Conservation (phyloP, 768 basidiomycete genomes). For the Coprinopsis strossmayeri region DNA sequence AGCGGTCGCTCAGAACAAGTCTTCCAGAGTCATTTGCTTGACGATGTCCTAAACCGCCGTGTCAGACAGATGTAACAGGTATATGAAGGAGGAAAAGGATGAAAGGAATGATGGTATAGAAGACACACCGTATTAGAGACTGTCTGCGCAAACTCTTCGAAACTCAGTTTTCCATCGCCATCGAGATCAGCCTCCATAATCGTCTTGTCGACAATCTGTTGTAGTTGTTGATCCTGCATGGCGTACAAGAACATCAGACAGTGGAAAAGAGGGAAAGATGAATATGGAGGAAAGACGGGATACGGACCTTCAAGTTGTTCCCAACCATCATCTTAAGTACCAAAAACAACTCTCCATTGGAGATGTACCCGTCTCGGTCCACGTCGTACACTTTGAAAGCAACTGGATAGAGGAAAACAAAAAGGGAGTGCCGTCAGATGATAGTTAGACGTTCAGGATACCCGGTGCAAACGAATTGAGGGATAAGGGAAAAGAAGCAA, state of each 20-base stretch:
- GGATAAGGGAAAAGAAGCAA: conserved; percentile 9
- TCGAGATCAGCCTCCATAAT: conserved; percentile 99
- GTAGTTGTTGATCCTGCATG: conserved; percentile 90
- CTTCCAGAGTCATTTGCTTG: conserved; percentile 97
- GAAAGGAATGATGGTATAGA: not conserved
- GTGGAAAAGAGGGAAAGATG: not conserved
- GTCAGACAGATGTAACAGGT: no score
- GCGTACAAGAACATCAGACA: not conserved
- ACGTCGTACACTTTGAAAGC: conserved; percentile 99
- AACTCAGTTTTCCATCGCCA: conserved; percentile 94
- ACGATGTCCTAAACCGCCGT: conserved; percentile 91
- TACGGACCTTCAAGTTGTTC: conserved; percentile 86
- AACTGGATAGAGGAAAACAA: conserved; percentile 55
- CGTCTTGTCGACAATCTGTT: conserved; percentile 99
- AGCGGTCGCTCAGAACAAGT: conserved; percentile 67
- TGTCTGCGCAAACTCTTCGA: conserved; percentile 95
- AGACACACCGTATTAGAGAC: conserved; percentile 86
- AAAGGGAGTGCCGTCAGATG: no score
- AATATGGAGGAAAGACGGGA: conserved; percentile 1
- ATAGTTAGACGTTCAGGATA: no score
- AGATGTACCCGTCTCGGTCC: conserved; percentile 95
- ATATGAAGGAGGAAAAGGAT: not conserved
- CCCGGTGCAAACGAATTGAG: no score
- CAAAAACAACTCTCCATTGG: conserved; percentile 96
- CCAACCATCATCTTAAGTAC: conserved; percentile 99